phyloP scores from a whole-genome alignment of 108 stramenopile genomes.

The Pseudonitzschia multiseries region DNA sequence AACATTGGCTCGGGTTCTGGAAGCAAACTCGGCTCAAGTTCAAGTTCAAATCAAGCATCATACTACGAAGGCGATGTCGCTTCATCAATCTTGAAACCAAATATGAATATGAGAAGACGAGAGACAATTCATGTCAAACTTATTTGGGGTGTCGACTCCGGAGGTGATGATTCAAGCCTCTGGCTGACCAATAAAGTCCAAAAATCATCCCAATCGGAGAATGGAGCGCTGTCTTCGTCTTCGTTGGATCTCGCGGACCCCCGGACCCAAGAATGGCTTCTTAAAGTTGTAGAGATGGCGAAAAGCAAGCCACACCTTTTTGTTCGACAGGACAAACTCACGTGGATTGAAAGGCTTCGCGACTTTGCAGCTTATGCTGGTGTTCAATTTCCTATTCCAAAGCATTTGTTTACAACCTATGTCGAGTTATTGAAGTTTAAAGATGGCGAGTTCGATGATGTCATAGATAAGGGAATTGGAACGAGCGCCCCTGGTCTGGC shows the following conservation, averaged over 20 bases:
- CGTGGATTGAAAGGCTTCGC: conserved; percentile 14
- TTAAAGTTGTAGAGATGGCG: conserved; percentile 14
- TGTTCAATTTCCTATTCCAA: conserved; percentile 10
- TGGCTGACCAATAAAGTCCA: conserved; percentile 3
- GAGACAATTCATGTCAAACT: conserved; percentile 19
- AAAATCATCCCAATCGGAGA: background rate
- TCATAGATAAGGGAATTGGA: conserved; percentile 9
- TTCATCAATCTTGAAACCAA: background rate
- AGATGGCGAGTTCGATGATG: background rate
- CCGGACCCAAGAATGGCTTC: conserved; percentile 11
- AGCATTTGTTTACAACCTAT: conserved; percentile 15
- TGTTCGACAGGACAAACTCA: background rate
- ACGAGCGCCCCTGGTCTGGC: conserved; percentile 9
- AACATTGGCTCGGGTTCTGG: too few species aligned
- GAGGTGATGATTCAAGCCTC: background rate
- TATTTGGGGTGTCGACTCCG: conserved; percentile 15
- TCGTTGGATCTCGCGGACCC: conserved; percentile 2
- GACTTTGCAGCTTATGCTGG: conserved; percentile 11
- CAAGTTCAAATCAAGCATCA: background rate
- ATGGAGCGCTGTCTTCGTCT: background rate
- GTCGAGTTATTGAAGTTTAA: background rate
- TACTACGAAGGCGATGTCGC: background rate
- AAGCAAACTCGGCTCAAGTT: background rate
- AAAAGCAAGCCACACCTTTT: background rate
- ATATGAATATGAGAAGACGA: background rate